phyloP scores from a whole-genome alignment of 768 basidiomycete species.

The Russula sp. region DNA sequence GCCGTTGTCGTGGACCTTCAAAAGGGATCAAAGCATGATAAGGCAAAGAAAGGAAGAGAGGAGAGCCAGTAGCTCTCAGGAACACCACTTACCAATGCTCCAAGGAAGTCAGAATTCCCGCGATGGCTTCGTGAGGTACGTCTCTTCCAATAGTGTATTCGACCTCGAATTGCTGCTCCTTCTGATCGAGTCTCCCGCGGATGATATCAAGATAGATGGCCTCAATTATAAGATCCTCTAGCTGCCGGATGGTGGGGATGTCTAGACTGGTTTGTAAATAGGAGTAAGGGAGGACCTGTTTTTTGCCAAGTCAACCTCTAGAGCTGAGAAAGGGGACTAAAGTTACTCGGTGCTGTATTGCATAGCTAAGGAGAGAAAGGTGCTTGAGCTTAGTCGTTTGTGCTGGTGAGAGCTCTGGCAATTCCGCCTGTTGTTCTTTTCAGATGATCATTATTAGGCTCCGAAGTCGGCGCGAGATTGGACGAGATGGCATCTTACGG shows the following conservation, averaged over 20 bases:
- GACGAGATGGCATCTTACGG: conserved; percentile 35
- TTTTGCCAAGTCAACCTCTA: background rate
- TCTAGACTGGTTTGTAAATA: conserved; percentile 63
- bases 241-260: conserved; percentile 72
- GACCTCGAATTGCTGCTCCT: conserved; percentile 80
- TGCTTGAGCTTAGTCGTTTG: conserved; percentile 89
- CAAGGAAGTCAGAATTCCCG: conserved; percentile 51
- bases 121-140: conserved; percentile 66
- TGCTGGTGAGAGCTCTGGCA: conserved; percentile 60
- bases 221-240: conserved; percentile 97
- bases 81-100: conserved; percentile 50
- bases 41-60: background rate
- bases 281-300: conserved; percentile 75
- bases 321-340: background rate
- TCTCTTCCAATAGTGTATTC: conserved; percentile 92
- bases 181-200: conserved; percentile 89
- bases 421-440: conserved; percentile 54
- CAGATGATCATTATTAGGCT: background rate
- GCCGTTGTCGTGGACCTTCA: conserved; percentile 64
- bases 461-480: background rate
- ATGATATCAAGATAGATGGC: conserved; percentile 90
- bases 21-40: conserved; percentile 8
- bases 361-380: conserved; percentile 82
- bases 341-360: conserved; percentile 67
- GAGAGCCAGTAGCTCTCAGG: background rate